Conservation (phyloP, 2,329 filamentous ascomycete genomes). For the Pestalotiopsis sp. region DNA sequence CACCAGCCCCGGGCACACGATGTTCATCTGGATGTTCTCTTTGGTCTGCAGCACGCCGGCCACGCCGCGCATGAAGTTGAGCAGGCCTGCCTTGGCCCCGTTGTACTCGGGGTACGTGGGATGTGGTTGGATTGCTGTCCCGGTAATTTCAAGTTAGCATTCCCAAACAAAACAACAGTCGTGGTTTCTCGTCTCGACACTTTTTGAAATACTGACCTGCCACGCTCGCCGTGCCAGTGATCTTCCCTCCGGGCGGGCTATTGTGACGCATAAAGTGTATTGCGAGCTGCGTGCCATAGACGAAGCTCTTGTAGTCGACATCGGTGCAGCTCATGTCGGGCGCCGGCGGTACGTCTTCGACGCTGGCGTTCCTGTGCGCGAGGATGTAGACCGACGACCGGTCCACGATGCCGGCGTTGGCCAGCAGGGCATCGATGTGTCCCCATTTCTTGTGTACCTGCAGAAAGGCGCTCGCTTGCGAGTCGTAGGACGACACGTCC, state of each 20-base stretch:
- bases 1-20: slow-evolving; percentile 50
- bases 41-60: slow-evolving; percentile 44
- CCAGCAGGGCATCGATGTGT: slow-evolving; percentile 49
- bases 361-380: slow-evolving; percentile 18
- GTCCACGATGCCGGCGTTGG: slow-evolving; percentile 55
- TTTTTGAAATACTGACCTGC: slow-evolving; percentile 29
- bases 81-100: slow-evolving; percentile 52
- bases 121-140: slow-evolving; percentile 41
- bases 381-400: slow-evolving; percentile 46
- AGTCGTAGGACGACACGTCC: slow-evolving; percentile 49
- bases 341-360: slow-evolving; percentile 39
- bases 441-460: slow-evolving; percentile 45
- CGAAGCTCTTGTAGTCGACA: slow-evolving; percentile 52
- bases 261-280: slow-evolving; percentile 59
- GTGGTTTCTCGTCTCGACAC: not conserved
- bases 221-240: slow-evolving; percentile 41
- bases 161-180: not conserved
- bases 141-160: not conserved
- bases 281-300: slow-evolving; percentile 52
- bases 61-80: slow-evolving; percentile 41
- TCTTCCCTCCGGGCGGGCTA: slow-evolving; percentile 41
- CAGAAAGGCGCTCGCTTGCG: slow-evolving; percentile 45
- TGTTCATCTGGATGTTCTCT: slow-evolving; percentile 52
- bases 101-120: slow-evolving; percentile 50
- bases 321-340: slow-evolving; percentile 50